A percentile compares a stretch with the other conserved stretches of the same genome.
These are phyloP conservation scores for Phylloporus gajari DNA, from an alignment of 1,284 basidiomycete species.

Conservation along the genomic window DNA sequence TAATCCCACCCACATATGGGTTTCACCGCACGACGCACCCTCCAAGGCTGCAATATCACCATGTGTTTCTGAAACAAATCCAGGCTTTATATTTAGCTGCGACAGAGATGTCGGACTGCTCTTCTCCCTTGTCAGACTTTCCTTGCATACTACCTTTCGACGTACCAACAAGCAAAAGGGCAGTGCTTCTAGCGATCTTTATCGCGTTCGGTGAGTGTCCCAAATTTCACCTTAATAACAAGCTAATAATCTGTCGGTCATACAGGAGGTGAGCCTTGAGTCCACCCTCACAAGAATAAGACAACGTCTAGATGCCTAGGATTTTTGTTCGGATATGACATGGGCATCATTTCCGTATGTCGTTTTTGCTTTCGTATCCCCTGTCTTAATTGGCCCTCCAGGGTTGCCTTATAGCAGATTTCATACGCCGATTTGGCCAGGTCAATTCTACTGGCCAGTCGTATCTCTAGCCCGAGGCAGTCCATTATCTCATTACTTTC, in stretches of 20 bases:
- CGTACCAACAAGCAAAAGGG: too few species aligned
- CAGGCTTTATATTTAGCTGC: too few species aligned
- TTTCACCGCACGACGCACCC: too few species aligned
- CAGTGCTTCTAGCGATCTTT: too few species aligned
- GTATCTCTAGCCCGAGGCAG: conserved; percentile 68
- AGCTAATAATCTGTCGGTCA: conserved; percentile 10
- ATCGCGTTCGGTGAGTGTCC: too few species aligned
- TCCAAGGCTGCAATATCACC: too few species aligned
- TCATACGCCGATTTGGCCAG: conserved; percentile 74
- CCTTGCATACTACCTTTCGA: too few species aligned
- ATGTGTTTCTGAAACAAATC: too few species aligned
- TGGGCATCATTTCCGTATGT: conserved; percentile 71
- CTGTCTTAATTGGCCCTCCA: conserved; percentile 37
- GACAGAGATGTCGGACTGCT: too few species aligned
- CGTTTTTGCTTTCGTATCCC: not conserved
- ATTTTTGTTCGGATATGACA: conserved; percentile 75
- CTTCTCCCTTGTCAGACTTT: too few species aligned
- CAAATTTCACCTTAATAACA: conserved; percentile 23
- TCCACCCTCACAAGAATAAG: not conserved
- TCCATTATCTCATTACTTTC: conserved; percentile 83
- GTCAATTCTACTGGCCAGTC: conserved; percentile 59
- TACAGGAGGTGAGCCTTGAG: conserved; percentile 26
- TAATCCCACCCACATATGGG: too few species aligned
- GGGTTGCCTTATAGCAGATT: conserved; percentile 85
- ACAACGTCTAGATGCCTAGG: conserved; percentile 43